A percentile compares a stretch with the other conserved stretches of the same genome.
Evolutionary conservation across 176 grass and related monocot genomes (phyloP).

Genomic region (Thinopyrum elongatum): DNA sequence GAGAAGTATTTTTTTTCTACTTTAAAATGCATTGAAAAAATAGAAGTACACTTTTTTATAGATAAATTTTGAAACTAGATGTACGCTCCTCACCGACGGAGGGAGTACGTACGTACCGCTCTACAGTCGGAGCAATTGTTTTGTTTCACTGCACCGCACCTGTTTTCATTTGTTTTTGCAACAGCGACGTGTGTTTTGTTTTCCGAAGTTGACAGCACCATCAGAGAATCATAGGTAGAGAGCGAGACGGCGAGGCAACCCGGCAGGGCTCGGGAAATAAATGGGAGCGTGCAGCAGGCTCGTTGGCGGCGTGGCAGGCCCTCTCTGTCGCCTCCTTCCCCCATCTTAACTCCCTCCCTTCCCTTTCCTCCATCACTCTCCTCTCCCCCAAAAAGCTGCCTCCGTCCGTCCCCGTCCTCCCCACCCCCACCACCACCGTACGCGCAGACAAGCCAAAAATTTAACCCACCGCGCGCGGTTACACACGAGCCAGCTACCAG

Average conservation of each 20-base stretch:
- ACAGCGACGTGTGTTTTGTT: no score
- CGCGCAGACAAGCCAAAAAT: conserved; percentile 43
- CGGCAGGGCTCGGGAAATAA: conserved; percentile 25
- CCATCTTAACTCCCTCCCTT: conserved; percentile 18
- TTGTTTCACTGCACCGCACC: no score
- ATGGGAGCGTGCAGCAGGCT: conserved; percentile 59
- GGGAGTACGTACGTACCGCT: no score
- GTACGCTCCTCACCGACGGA: no score
- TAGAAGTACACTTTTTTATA: no score
- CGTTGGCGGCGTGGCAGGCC: conserved; percentile 88
- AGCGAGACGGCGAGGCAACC: not conserved
- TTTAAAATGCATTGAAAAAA: no score
- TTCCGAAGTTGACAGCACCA: not conserved
- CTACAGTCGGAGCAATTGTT: no score
- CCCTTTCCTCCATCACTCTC: conserved; percentile 15
- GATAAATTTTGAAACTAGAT: no score
- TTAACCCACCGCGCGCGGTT: conserved; percentile 2
- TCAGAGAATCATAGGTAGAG: not conserved
- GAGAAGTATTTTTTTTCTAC: no score
- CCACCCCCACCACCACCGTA: not conserved
- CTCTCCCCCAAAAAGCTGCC: conserved; percentile 11
- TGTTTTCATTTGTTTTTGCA: no score
- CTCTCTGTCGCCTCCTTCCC: conserved; percentile 33
- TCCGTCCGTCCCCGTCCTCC: not conserved
- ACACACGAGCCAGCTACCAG: not conserved